These are phyloP conservation scores for Zalaria sp. DNA, from an alignment of 2,329 filamentous ascomycete species.

Conservation along the genomic window DNA sequence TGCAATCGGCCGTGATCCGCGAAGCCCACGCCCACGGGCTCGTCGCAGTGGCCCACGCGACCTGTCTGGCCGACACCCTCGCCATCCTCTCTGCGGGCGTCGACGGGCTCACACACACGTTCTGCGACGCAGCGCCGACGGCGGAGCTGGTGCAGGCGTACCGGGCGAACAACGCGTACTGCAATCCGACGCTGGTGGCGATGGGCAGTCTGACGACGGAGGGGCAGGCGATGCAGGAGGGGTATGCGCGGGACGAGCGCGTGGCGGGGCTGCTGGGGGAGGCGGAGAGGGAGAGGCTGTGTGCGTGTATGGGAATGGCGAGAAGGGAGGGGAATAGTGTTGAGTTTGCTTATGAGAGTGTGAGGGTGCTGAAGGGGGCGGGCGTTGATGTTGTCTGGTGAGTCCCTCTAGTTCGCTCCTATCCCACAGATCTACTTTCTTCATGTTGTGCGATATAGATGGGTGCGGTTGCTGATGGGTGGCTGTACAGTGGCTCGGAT, in stretches of 20 bases:
- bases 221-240: conserved; percentile 23
- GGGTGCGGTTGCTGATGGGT: too few relatives aligned
- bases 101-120: conserved; percentile 30
- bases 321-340: conserved; percentile 17
- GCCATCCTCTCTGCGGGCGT: conserved; percentile 27
- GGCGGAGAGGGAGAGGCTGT: conserved; percentile 21
- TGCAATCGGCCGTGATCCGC: conserved; percentile 31
- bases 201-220: conserved; percentile 27
- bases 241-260: conserved; percentile 26
- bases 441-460: too few relatives aligned
- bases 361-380: conserved; percentile 22
- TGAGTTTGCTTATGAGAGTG: conserved; percentile 27
- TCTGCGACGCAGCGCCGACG: conserved; percentile 25
- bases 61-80: conserved; percentile 24
- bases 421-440: too few relatives aligned
- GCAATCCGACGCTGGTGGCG: conserved; percentile 27
- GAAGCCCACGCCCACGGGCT: conserved; percentile 23
- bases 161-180: conserved; percentile 26
- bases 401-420: conserved; percentile 3
- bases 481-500: conserved; percentile 23
- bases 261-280: conserved; percentile 19
- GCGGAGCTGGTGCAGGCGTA: conserved; percentile 27
- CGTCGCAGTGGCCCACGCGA: conserved; percentile 26
- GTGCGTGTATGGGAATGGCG: conserved; percentile 26
- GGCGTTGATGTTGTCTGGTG: conserved; percentile 28